Evolutionary conservation across 2,329 filamentous ascomycete genomes (phyloP).

Genomic region (Lecanicillium sp.): DNA sequence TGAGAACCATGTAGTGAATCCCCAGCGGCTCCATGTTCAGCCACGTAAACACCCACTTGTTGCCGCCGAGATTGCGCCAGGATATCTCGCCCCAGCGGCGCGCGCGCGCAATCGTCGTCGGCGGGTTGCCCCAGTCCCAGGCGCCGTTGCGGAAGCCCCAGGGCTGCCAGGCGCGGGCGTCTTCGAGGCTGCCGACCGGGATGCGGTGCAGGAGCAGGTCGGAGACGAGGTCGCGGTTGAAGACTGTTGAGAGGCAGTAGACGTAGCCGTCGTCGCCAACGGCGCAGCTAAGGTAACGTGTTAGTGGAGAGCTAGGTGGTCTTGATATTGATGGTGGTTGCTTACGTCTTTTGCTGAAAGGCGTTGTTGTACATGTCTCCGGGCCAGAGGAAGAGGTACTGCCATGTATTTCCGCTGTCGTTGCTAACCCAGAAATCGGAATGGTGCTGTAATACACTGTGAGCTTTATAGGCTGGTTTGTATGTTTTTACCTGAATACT

Average conservation of each 20-base stretch:
- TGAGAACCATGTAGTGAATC: not conserved
- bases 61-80: not conserved
- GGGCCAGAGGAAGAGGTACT: not conserved
- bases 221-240: slow-evolving; percentile 1
- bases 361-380: not conserved
- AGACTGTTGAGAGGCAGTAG: not conserved
- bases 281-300: not conserved
- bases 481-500: too few species aligned
- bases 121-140: not conserved
- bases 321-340: not conserved
- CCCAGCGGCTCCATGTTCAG: not conserved
- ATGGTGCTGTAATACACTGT: too few species aligned
- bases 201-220: not conserved
- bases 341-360: not conserved
- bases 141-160: not conserved
- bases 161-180: not conserved
- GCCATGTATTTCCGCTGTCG: too few species aligned
- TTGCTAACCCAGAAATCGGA: too few species aligned
- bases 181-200: not conserved
- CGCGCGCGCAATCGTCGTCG: not conserved
- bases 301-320: not conserved
- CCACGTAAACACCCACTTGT: not conserved
- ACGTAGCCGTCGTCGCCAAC: not conserved
- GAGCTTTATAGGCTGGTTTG: too few species aligned
- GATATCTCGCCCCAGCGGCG: not conserved